These are phyloP conservation scores for Xylogone sp. DNA, from an alignment of 2,329 filamentous ascomycete species.

Conservation along the genomic window DNA sequence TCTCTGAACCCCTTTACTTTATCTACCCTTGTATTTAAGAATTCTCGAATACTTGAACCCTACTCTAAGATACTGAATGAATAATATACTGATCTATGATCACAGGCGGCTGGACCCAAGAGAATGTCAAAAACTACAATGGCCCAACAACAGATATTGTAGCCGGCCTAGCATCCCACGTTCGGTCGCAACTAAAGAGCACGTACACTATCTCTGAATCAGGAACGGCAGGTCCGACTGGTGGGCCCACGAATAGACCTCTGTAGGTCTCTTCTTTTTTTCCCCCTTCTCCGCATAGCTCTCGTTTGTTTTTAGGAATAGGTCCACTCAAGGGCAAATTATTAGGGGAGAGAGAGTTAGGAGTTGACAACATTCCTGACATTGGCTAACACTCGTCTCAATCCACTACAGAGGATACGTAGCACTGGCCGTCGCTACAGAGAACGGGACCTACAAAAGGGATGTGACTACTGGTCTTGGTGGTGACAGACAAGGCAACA, in stretches of 20 bases:
- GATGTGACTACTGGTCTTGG: slow-evolving; percentile 54
- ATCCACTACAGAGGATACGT: slow-evolving; percentile 50
- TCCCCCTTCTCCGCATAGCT: slow-evolving; percentile 1
- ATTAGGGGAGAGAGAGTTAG: background rate
- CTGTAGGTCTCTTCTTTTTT: slow-evolving; percentile 35
- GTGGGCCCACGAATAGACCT: slow-evolving; percentile 52
- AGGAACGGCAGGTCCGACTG: slow-evolving; percentile 62
- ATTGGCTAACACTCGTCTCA: too few species aligned
- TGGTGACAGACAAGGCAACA: slow-evolving; percentile 54
- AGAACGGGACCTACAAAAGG: slow-evolving; percentile 45
- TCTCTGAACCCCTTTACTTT: too few species aligned
- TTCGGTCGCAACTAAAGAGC: slow-evolving; percentile 48
- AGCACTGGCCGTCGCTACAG: slow-evolving; percentile 54
- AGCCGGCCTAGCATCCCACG: slow-evolving; percentile 49
- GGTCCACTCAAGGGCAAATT: background rate
- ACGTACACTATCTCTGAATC: slow-evolving; percentile 58
- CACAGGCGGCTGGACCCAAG: slow-evolving; percentile 54
- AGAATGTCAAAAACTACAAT: slow-evolving; percentile 46
- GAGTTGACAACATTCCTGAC: too few species aligned
- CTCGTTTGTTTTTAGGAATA: background rate
- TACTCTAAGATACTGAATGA: background rate
- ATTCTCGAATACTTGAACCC: background rate
- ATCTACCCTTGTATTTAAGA: too few species aligned
- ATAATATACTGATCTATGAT: background rate
- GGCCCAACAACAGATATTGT: slow-evolving; percentile 58